These are phyloP conservation scores for Fusarium papillatum DNA, from an alignment of 2,329 filamentous ascomycete genomes.

Conservation along the genomic window DNA sequence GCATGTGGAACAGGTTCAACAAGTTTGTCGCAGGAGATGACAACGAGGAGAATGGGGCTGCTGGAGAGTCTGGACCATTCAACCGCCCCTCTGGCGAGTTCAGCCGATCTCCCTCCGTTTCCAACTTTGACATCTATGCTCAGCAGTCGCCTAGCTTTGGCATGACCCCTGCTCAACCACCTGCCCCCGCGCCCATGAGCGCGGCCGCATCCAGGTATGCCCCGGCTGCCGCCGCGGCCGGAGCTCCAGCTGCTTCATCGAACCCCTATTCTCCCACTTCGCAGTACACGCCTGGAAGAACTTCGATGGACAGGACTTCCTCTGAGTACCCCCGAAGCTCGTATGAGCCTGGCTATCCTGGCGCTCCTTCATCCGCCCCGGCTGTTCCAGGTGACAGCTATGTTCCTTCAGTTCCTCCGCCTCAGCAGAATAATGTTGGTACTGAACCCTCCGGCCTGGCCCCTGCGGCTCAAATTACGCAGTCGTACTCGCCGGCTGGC, in stretches of 20 bases:
- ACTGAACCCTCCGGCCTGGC: conserved; percentile 33
- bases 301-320: conserved; percentile 45
- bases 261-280: conserved; percentile 56
- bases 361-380: conserved; percentile 22
- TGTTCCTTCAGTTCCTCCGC: conserved; percentile 28
- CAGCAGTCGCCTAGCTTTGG: conserved; percentile 55
- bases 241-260: conserved; percentile 27
- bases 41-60: conserved; percentile 79
- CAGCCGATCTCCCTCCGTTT: conserved; percentile 78
- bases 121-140: conserved; percentile 82
- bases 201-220: conserved; percentile 56
- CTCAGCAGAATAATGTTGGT: conserved; percentile 23
- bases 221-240: conserved; percentile 35
- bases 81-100: conserved; percentile 83
- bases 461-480: conserved; percentile 43
- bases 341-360: conserved; percentile 52
- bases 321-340: conserved; percentile 48
- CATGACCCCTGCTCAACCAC: conserved; percentile 47
- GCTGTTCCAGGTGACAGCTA: conserved; percentile 35
- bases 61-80: conserved; percentile 82
- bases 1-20: conserved; percentile 93
- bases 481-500: conserved; percentile 30
- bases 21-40: conserved; percentile 97
- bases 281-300: conserved; percentile 61
- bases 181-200: conserved; percentile 52